These are phyloP conservation scores for Amanita rubescens DNA, from an alignment of 768 basidiomycete genomes.

Conservation along the genomic window DNA sequence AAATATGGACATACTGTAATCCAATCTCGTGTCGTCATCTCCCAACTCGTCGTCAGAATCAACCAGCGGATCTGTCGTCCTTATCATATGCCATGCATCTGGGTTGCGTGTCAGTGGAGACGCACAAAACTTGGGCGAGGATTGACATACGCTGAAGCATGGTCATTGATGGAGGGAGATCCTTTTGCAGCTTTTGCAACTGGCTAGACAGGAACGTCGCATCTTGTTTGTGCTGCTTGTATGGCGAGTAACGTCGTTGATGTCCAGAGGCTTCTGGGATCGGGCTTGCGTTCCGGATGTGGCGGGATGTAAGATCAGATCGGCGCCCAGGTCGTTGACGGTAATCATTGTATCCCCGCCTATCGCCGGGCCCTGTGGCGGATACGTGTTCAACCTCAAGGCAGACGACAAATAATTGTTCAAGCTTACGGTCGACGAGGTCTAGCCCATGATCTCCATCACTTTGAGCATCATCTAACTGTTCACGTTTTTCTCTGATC, in stretches of 20 bases:
- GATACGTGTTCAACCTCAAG: background rate
- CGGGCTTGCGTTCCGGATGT: background rate
- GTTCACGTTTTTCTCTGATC: slow-evolving; percentile 16
- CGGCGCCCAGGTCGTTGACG: background rate
- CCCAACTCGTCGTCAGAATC: slow-evolving; percentile 69
- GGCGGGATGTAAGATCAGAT: background rate
- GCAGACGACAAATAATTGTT: background rate
- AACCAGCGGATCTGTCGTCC: slow-evolving; percentile 59
- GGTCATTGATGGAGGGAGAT: slow-evolving; percentile 31
- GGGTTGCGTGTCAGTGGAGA: slow-evolving; percentile 8
- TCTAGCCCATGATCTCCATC: slow-evolving; percentile 11
- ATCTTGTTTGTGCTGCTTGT: slow-evolving; percentile 11
- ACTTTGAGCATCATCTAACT: slow-evolving; percentile 5
- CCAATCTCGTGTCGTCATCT: slow-evolving; percentile 57
- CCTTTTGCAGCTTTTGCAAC: slow-evolving; percentile 11
- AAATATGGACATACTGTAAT: slow-evolving; percentile 45
- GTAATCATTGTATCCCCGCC: background rate
- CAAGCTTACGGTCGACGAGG: slow-evolving; percentile 1
- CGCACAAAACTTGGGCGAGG: background rate
- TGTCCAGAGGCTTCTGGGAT: slow-evolving; percentile 2
- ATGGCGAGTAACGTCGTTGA: slow-evolving; percentile 31
- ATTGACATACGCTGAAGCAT: slow-evolving; percentile 59
- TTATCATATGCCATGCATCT: slow-evolving; percentile 72
- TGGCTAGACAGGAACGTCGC: background rate
- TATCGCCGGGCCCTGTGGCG: background rate